Percentiles rank a stretch among this genome's conserved stretches.
phyloP scores from a whole-genome alignment of 1,284 basidiomycete genomes.

The Microbotryum silenes-acaulis region DNA sequence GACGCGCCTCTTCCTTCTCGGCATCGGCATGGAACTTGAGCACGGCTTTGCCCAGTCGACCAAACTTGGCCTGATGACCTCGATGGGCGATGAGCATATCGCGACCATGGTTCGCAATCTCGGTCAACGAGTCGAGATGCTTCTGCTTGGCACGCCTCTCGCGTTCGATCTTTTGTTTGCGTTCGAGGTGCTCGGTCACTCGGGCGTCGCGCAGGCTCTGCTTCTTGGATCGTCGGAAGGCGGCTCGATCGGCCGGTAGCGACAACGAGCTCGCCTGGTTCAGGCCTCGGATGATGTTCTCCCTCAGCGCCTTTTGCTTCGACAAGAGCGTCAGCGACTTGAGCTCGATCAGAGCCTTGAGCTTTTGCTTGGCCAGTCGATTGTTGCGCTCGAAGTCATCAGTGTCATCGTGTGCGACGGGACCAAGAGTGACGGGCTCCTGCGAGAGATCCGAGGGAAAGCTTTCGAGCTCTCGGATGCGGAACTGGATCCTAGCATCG shows the following conservation, averaged over 20 bases:
- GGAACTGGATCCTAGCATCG: slow-evolving; percentile 79
- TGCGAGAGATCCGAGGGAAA: slow-evolving; percentile 66
- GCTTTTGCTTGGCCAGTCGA: slow-evolving; percentile 49
- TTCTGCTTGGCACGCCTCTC: slow-evolving; percentile 93
- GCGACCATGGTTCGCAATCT: slow-evolving; percentile 79
- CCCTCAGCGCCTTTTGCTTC: slow-evolving; percentile 79
- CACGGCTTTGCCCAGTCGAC: slow-evolving; percentile 46
- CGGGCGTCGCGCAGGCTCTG: slow-evolving; percentile 83
- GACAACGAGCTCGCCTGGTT: slow-evolving; percentile 85
- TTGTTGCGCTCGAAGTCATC: slow-evolving; percentile 36
- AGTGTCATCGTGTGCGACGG: slow-evolving; percentile 39
- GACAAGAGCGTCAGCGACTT: slow-evolving; percentile 84
- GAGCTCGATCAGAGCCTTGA: slow-evolving; percentile 87
- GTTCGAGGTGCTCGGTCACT: slow-evolving; percentile 80
- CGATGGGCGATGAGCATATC: slow-evolving; percentile 60
- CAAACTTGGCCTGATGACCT: slow-evolving; percentile 41
- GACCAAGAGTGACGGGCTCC: slow-evolving; percentile 39
- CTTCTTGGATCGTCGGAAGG: slow-evolving; percentile 82
- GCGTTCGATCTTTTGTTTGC: slow-evolving; percentile 83
- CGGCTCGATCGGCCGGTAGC: slow-evolving; percentile 65
- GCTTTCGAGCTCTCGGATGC: slow-evolving; percentile 78
- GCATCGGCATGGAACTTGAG: slow-evolving; percentile 45
- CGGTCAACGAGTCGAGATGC: slow-evolving; percentile 84
- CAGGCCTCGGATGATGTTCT: slow-evolving; percentile 77
- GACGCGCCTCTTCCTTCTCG: slow-evolving; percentile 47